phyloP scores from a whole-genome alignment of 1,139 yeast genomes.

The Pichia sp. region DNA sequence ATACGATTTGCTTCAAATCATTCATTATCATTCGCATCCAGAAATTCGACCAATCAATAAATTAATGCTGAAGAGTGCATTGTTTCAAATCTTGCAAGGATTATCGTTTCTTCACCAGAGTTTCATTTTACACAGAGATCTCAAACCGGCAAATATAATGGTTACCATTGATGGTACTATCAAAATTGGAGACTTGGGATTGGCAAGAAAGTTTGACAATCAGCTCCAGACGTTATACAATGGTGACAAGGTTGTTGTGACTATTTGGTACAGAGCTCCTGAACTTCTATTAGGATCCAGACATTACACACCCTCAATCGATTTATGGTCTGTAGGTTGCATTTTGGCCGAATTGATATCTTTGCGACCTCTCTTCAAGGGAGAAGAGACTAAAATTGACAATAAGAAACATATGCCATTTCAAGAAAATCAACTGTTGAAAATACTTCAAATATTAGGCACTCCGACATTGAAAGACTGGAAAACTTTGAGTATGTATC shows the following conservation, averaged over 20 bases:
- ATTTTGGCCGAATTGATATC: constrained; percentile 87
- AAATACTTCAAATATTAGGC: constrained; percentile 85
- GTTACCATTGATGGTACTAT: constrained; percentile 83
- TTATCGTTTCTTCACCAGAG: constrained; percentile 87
- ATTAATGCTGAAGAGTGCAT: constrained; percentile 66
- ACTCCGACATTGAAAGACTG: constrained; percentile 71
- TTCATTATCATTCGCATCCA: constrained; percentile 90
- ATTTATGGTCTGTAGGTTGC: constrained; percentile 96
- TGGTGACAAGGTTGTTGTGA: constrained; percentile 96
- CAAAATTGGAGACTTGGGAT: constrained; percentile 92
- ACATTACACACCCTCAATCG: constrained; percentile 92
- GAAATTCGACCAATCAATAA: constrained; percentile 74
- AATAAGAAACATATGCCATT: constrained; percentile 89
- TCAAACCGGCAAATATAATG: constrained; percentile 98
- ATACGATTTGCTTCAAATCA: constrained; percentile 86
- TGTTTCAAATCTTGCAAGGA: constrained; percentile 91
- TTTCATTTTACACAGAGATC: constrained; percentile 92
- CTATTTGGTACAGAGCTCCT: constrained; percentile 98
- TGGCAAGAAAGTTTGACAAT: constrained; percentile 84
- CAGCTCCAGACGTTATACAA: constrained; percentile 84
- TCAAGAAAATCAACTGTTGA: constrained; percentile 85
- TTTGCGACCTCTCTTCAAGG: constrained; percentile 87
- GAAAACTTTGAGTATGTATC: constrained; percentile 74
- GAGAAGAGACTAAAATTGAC: constrained; percentile 95
- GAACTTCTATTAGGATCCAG: constrained; percentile 85